Base-by-base conservation (phyloP, 176 grass and related monocot genomes). In the Stipa capillata region DNA sequence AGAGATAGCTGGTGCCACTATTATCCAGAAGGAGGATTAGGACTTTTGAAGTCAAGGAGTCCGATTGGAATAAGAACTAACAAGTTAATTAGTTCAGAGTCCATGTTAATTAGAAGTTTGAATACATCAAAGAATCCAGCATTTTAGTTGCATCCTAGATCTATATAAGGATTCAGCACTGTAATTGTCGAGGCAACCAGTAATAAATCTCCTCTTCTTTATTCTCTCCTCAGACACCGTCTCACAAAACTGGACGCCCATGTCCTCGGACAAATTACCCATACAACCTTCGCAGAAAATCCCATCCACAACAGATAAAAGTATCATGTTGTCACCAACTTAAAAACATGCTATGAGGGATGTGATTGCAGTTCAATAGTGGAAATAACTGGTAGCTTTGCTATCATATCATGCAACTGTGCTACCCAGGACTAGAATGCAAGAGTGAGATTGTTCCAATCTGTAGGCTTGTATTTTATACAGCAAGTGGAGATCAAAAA, bases 401-500 rank as follows among this genome's bases (percentile, higher is more conserved):
- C n/a, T n/a, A n/a, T n/a, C n/a, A n/a, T 69, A n/a, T 20, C 72
- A 65, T 78, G 43, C 42, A 65, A 79, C 72, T 53, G 45, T 1
- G n/a, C n/a, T n/a, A 62, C 4, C 69, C 55, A 72, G 55, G 14
- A 33, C 66, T 63, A 63, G 42, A 72, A 79, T 54, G 28, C 20
- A 61, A 63, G 35, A 29, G 51, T 0, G 25, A n/a, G n/a, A n/a
- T n/a, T 44, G 14, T 47, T 43, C 49, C 29, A 44, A 53, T 73
- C 39, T 79, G 10, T 43, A 73, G 57, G 17, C 16, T 68, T 40
- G 56, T 59, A 66, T 31, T 58, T 24, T 74, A 35, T 56, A 55
- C 44, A 24, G 41, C 74, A 36, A 56, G 28, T 15, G 75, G 32
- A 17, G 42, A 23, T 60, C 57, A 8, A 13, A 3, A 47, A 45